Evolutionary conservation across 2,329 filamentous ascomycete species (phyloP).

Genomic region (Diplodia intermedia): DNA sequence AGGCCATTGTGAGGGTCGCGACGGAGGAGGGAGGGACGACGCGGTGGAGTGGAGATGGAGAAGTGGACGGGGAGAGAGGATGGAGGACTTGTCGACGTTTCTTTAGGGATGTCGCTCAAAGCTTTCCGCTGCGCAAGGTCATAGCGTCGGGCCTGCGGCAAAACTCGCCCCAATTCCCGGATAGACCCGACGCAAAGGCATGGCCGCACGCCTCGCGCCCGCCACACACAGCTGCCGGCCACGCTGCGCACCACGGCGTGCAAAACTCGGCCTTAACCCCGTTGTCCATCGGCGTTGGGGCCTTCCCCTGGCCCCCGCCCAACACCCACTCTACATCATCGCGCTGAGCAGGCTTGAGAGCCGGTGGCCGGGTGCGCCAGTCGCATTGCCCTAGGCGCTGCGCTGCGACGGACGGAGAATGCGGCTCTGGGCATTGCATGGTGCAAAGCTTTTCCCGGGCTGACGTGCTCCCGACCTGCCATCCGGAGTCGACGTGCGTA

Average conservation of each 20-base stretch:
- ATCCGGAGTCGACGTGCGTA: background rate
- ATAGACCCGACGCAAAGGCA: background rate
- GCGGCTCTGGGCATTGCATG: slow-evolving; percentile 1
- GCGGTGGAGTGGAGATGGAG: slow-evolving; percentile 31
- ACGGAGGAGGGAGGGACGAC: slow-evolving; percentile 3
- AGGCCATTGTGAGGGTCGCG: slow-evolving; percentile 47
- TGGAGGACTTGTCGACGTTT: slow-evolving; percentile 25
- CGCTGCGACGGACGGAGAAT: too few relatives aligned
- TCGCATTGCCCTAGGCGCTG: background rate
- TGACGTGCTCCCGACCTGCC: slow-evolving; percentile 2
- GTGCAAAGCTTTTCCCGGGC: slow-evolving; percentile 13
- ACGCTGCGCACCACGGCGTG: background rate
- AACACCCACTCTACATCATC: slow-evolving; percentile 16
- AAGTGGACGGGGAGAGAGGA: slow-evolving; percentile 22
- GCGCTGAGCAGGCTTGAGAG: background rate
- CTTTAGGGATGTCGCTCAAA: slow-evolving; percentile 27
- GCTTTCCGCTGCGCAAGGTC: slow-evolving; percentile 19
- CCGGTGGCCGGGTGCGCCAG: background rate
- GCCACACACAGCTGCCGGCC: background rate
- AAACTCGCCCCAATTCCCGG: slow-evolving; percentile 1
- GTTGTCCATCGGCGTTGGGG: slow-evolving; percentile 2
- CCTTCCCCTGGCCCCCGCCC: slow-evolving; percentile 6
- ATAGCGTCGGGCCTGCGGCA: slow-evolving; percentile 21
- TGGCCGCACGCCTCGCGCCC: background rate
- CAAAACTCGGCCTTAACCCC: slow-evolving; percentile 2